Base-by-base conservation (phyloP, 139 green algal genomes). In the Nannochloris sp. region DNA sequence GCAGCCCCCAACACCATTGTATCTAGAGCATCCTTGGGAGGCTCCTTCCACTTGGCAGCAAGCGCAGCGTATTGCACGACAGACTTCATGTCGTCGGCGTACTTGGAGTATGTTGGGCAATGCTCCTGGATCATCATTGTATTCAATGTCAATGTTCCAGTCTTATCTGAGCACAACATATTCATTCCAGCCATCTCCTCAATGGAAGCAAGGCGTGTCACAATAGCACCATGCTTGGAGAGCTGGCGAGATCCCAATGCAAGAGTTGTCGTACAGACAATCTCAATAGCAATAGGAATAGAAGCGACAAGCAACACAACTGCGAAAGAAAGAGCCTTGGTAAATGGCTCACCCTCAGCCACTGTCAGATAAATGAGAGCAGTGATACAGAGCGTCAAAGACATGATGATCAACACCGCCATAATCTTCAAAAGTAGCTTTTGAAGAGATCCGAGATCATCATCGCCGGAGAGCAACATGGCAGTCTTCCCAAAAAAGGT, bases 131-230 rank as follows among this genome's bases (percentile, higher is more conserved):
- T 82, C 44, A 79, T 82, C 84, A 95, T 89, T 76, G 94, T 90
- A 83, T 95, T 95, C 49, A 95, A 74, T 5, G 87, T 95, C 14
- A 95, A 78, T 8, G 87, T 95, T 56, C 87, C 87, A 3, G 87
- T 93, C 69, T 94, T 93, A 71, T 91, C 87, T 5, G 74, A 86
- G 83, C 86, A 94, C 13, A 94, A 80, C 76, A 94, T 89, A 79
- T 95, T 89, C 88, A 95, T 94, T 56, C 84, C 84, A 2, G 88
- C 86, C 74, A 95, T 84, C 75, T 95, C 87, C 78, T 95, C 88
- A 30, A 95, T 93, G 11, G 87, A 79, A 6, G 60, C 37, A 16
- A 91, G 83, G n/a, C 83, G 76, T 5, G 83, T 84, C 26, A 94
- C 87, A 57, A 95, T 94, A 25, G 87, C 87, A 45, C 87, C 82